Base-by-base conservation (phyloP, 805 yeast genomes). In the Teunomyces stri region DNA sequence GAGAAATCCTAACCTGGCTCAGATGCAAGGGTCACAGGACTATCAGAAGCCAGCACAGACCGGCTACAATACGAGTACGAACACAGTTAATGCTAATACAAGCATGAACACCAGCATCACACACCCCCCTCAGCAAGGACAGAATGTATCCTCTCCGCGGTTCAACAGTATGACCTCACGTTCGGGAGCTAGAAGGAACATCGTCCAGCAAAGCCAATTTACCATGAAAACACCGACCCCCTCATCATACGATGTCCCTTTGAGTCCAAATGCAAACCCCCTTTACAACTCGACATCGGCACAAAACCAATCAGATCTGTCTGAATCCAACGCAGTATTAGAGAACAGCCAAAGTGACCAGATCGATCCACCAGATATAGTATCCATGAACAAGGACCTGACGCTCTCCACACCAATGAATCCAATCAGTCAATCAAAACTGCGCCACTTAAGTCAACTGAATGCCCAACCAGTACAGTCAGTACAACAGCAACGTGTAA, bases 201-300 rank as follows among this genome's bases (percentile, higher is more conserved):
- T 57, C 9, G 43, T 55, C 31, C 61, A 52, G 36, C 52, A 45
- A 40, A 52, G 46, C 39, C 56, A 50, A 20, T 42, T 40, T 30
- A 45, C 50, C 43, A 49, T 51, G 47, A 70, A 67, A 38, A 71
- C 76, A 7, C 75, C 76, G 3, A 68, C 75, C 0, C 74, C 74
- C 9, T 29, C 64, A 67, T n/a, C 68, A 11, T 70, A 66, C 56
- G 77, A 71, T 18, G 64, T 71, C 6, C 77, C 77, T 5, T 62
- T 66, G 21, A 65, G 71, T 46, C 76, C 77, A 21, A 66, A 60
- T 40, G 60, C 60, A 28, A 62, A 62, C 44, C 63, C 53, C 15
- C 53, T 60, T 27, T 55, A 68, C 9, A 57, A 56, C 29, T 31
- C 52, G 11, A 55, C 66, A 1, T 56, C 67, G 1, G 59, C 57